Evolutionary conservation across 108 stramenopile species (phyloP), one percentile per base, ranked within the genome.

Genomic region (Thalassiosira profunda): DNA sequence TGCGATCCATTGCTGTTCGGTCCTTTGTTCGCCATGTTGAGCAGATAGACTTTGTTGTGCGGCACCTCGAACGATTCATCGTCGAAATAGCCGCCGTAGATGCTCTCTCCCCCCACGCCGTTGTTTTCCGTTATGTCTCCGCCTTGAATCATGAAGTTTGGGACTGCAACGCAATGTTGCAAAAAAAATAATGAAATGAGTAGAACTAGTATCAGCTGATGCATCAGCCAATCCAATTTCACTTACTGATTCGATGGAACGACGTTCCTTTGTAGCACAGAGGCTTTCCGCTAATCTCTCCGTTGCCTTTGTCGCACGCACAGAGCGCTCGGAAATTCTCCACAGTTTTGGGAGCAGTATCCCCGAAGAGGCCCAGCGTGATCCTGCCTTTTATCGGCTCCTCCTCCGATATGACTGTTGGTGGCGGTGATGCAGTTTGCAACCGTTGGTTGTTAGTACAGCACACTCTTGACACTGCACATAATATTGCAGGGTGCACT

Each of bases 91-190:
- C 84, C 81, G 8, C 91, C 91, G 61, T 88, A 93, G 72, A 98
- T 99, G 51, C 85, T 91, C 67, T 91, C 93, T 48, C 97, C 97
- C 34, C 98, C 98, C 23, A 85, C 94, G 40, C 98, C 98, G 77
- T 91, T 96, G 29, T 84, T 83, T 60, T 92, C 89, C 0, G 90
- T 94, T 70, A 91, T 83, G 56, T 96, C 92, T 44, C 98, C 95
- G 23, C 91, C 92, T 70, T 98, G 98, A 52, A 98, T 70, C 77
- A 97, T 80, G 67, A 98, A 98, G 77, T 94, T 83, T 15, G 98
- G 98, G 47, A 99, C 91, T 73, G 74, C 55, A 41, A 45, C 4
- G 17, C 18, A 9, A n/a, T 17, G 30, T 17, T 21, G 23, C 11
- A 55, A 29, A 34, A 40, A 18, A 64, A 46, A 55, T 25, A 20